Evolutionary conservation across 495 filamentous ascomycete genomes (phyloP).

Genomic region (Penicillium manginii): DNA sequence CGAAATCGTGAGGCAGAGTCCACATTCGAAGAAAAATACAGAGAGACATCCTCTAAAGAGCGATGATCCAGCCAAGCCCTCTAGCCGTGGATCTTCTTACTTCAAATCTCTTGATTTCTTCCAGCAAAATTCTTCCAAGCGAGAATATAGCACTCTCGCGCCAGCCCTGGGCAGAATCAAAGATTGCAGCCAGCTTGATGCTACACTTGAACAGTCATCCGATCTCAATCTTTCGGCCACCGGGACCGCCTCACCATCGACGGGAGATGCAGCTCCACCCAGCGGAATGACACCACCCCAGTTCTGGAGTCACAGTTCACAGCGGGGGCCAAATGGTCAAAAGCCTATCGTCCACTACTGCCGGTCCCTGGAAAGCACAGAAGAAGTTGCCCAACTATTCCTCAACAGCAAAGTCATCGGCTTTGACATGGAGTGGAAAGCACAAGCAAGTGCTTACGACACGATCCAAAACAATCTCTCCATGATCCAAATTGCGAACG

Average conservation of each 20-base stretch:
- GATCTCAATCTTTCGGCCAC: not conserved
- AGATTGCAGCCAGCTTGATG: not conserved
- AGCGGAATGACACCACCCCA: constrained; percentile 21
- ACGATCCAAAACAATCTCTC: constrained; percentile 68
- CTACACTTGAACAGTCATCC: not conserved
- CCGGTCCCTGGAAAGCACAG: constrained; percentile 63
- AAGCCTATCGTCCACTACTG: constrained; percentile 76
- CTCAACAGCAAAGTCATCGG: constrained; percentile 70
- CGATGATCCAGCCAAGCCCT: not conserved
- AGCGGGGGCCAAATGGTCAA: constrained; percentile 53
- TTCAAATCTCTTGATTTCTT: not conserved
- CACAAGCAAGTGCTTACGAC: constrained; percentile 45
- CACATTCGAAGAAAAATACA: not conserved
- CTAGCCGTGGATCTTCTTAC: not conserved
- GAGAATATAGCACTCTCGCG: not conserved
- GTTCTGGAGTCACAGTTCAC: constrained; percentile 71
- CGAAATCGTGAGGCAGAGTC: too few relatives aligned
- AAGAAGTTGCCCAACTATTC: constrained; percentile 70
- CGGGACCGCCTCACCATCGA: not conserved
- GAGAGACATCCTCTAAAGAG: not conserved
- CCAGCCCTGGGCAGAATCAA: not conserved
- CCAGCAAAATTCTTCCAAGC: not conserved
- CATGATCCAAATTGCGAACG: constrained; percentile 78
- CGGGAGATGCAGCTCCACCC: not conserved
- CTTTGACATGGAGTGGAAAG: constrained; percentile 86